These are phyloP conservation scores for Isabelozyma gotoi DNA, from an alignment of 805 yeast species.

Conservation along the genomic window DNA sequence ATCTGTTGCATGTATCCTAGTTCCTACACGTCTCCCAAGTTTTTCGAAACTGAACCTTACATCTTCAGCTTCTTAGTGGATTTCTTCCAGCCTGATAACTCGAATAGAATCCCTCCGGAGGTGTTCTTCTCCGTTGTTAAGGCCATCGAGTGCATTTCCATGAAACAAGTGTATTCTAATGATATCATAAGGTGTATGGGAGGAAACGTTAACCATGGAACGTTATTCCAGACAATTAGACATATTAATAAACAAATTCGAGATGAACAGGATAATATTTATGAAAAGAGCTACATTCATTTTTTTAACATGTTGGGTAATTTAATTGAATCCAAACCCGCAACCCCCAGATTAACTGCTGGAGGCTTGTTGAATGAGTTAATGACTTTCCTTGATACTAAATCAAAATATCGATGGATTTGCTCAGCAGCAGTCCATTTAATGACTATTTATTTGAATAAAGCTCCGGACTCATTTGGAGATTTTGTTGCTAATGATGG, in stretches of 20 bases:
- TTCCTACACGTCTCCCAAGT: slow-evolving; percentile 58
- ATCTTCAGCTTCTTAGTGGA: slow-evolving; percentile 69
- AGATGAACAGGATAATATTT: slow-evolving; percentile 33
- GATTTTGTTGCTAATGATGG: slow-evolving; percentile 71
- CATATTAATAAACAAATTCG: slow-evolving; percentile 53
- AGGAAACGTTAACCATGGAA: slow-evolving; percentile 86
- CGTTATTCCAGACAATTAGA: slow-evolving; percentile 69
- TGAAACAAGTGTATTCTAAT: slow-evolving; percentile 66
- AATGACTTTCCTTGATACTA: slow-evolving; percentile 55
- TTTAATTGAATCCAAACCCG: slow-evolving; percentile 53
- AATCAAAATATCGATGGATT: slow-evolving; percentile 53
- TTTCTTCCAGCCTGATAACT: slow-evolving; percentile 64
- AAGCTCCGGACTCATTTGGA: slow-evolving; percentile 50
- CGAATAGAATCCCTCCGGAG: slow-evolving; percentile 44
- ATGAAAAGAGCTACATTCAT: slow-evolving; percentile 47
- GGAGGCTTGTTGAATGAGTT: slow-evolving; percentile 77
- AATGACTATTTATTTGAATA: slow-evolving; percentile 45
- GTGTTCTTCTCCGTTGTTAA: slow-evolving; percentile 62
- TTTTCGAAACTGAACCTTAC: slow-evolving; percentile 72
- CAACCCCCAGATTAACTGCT: slow-evolving; percentile 57
- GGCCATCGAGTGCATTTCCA: slow-evolving; percentile 68
- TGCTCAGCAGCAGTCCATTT: slow-evolving; percentile 65
- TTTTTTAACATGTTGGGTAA: slow-evolving; percentile 64
- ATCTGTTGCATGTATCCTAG: slow-evolving; percentile 57
- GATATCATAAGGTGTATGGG: slow-evolving; percentile 78